Percentiles rank a stretch among this genome's conserved stretches.
Conservation (phyloP, 495 filamentous ascomycete species). For the Lentithecium fluviatile region DNA sequence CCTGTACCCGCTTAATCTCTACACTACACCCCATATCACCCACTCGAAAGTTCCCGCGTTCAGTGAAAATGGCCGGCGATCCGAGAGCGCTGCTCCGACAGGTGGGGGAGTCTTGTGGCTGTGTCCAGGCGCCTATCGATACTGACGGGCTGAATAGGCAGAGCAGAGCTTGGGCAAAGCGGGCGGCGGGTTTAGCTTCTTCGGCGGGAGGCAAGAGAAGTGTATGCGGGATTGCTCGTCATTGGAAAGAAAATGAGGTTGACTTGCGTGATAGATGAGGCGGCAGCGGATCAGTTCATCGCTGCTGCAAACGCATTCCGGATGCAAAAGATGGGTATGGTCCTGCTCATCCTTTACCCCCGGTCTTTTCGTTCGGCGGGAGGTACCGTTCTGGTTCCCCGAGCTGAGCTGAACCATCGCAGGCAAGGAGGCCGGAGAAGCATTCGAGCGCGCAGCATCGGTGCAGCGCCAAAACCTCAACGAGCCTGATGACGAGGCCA, state of each 20-base stretch:
- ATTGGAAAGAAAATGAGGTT: neutral
- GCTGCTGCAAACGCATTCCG: constrained; percentile 81
- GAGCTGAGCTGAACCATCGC: constrained; percentile 2
- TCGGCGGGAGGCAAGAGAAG: constrained; percentile 77
- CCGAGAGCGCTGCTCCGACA: constrained; percentile 59
- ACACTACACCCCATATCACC: constrained; percentile 11
- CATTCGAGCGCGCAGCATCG: constrained; percentile 32
- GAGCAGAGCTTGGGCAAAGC: constrained; percentile 72
- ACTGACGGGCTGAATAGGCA: constrained; percentile 61
- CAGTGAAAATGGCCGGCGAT: constrained; percentile 48
- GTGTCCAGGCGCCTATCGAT: constrained; percentile 2
- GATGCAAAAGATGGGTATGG: constrained; percentile 65
- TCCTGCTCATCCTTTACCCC: too few relatives aligned
- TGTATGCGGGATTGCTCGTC: constrained; percentile 36
- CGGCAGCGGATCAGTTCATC: constrained; percentile 75
- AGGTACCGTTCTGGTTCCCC: too few relatives aligned
- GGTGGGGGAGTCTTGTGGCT: constrained; percentile 42
- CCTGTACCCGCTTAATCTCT: too few relatives aligned
- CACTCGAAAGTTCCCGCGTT: neutral
- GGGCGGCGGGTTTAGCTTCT: constrained; percentile 71
- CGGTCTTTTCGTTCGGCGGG: too few relatives aligned
- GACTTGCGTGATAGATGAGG: constrained; percentile 50
- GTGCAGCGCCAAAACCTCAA: constrained; percentile 33
- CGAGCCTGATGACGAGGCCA: constrained; percentile 30
- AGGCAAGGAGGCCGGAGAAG: constrained; percentile 36